Percentiles rank a stretch among this genome's conserved stretches.
Conservation (phyloP, 1,284 basidiomycete genomes). For the Phylloporus sp. region DNA sequence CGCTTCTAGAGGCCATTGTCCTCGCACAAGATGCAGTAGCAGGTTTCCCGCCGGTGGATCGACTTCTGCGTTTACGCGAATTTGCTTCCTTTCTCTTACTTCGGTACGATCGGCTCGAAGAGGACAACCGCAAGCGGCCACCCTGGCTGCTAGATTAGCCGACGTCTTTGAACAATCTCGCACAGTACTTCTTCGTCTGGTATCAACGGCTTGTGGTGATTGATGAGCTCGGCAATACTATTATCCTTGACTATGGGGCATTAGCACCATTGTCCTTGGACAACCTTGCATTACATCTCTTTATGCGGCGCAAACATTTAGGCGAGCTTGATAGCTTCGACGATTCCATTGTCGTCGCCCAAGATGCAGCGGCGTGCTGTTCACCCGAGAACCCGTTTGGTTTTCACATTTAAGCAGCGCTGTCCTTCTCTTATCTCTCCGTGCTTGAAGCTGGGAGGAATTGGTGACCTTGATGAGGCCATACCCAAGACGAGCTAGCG, state of each 20-base stretch:
- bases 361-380: neutral
- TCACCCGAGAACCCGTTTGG: neutral
- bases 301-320: neutral
- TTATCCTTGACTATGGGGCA: neutral
- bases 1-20: too few relatives aligned
- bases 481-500: neutral
- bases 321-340: neutral
- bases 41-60: too few relatives aligned
- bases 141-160: neutral
- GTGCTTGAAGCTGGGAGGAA: neutral
- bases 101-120: too few relatives aligned
- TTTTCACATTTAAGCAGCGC: neutral
- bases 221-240: neutral
- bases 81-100: neutral
- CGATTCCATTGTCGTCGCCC: neutral
- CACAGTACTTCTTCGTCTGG: neutral
- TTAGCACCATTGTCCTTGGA: neutral
- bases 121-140: too few relatives aligned
- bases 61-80: too few relatives aligned
- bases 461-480: neutral
- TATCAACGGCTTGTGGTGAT: neutral
- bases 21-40: too few relatives aligned
- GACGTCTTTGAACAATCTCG: neutral
- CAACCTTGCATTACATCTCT: neutral
- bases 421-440: neutral